Base-by-base conservation (phyloP, 2,329 filamentous ascomycete species). In the Purpureocillium takamizusanense region DNA sequence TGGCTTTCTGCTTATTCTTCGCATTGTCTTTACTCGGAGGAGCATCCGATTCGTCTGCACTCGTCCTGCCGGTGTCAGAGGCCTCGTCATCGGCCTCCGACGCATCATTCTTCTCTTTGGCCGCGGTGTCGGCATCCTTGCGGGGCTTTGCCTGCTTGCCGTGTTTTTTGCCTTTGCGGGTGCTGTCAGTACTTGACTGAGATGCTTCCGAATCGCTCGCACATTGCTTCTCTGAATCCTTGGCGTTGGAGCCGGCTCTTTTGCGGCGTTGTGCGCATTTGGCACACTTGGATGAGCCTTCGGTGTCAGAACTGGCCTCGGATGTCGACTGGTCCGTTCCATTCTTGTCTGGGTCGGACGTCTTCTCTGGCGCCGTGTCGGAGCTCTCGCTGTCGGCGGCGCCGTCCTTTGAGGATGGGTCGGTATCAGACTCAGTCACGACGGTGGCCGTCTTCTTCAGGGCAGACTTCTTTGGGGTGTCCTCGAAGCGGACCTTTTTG, bases 401-500 rank as follows among this genome's bases (percentile, higher is more conserved):
- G 2, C 35, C 28, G 15, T 40, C 37, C 17, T 45, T 44, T 15
- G 50, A 43, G 9, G 40, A 39, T 11, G 43, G 35, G n/a, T 42
- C 36, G 13, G 45, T 42, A 33, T 48, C 46, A 44, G 53, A 45
- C 44, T 50, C 45, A 45, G 40, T 38, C n/a, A 13, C 28, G 42
- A 49, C 39, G 7, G 42, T 37, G 3, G 51, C 29, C 3, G 14
- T 27, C 35, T 58, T 56, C 43, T 67, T 68, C 41, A 63, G 35
- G 4, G 61, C 61, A 3, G 65, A 59, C 46, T 62, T 66, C 37
- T 43, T 50, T 3, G 55, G 47, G 7, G 35, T 37, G 7, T 55
- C 47, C 12, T 62, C 47, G 39, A 72, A 72, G 13, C 63, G 64
- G 25, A 72, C 68, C 39, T 63, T 67, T 46, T 70, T 70, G 23